phyloP scores from a whole-genome alignment of 257 asterid species.

The Nyctanthes arbortristis region DNA sequence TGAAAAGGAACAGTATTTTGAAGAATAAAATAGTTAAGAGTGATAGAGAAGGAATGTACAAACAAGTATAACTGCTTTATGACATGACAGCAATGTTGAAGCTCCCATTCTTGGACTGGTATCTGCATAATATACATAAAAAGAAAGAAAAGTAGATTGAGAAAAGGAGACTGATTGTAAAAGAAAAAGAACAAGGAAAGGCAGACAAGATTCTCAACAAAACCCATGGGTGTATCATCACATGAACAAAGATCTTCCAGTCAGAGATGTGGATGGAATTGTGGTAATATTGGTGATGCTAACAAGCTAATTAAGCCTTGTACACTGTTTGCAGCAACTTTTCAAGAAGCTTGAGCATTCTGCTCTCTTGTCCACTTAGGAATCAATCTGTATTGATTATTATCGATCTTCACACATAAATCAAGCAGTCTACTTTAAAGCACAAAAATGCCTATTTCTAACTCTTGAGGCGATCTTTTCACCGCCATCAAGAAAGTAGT shows the following conservation, averaged over 20 bases:
- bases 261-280: too few species aligned
- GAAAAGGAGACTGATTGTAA: conserved; percentile 11
- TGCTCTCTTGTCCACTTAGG: too few species aligned
- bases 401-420: too few species aligned
- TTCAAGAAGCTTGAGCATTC: too few species aligned
- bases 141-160: conserved; percentile 15
- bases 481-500: too few species aligned
- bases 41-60: conserved; percentile 73
- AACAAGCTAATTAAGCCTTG: too few species aligned
- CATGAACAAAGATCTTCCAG: conserved; percentile 3
- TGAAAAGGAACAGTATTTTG: not conserved
- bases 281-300: too few species aligned
- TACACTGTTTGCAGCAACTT: too few species aligned
- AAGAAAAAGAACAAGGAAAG: not conserved
- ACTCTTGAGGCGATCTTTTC: too few species aligned
- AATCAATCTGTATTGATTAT: too few species aligned
- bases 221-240: conserved; percentile 6
- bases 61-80: conserved; percentile 94
- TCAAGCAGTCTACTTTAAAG: too few species aligned
- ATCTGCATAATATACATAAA: conserved; percentile 47
- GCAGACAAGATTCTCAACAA: conserved; percentile 16
- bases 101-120: conserved; percentile 60
- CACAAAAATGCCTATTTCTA: too few species aligned
- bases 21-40: conserved; percentile 11
- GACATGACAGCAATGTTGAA: conserved; percentile 49